phyloP scores from a whole-genome alignment of 345 rosid species.

The Odontarrhena argentea region DNA sequence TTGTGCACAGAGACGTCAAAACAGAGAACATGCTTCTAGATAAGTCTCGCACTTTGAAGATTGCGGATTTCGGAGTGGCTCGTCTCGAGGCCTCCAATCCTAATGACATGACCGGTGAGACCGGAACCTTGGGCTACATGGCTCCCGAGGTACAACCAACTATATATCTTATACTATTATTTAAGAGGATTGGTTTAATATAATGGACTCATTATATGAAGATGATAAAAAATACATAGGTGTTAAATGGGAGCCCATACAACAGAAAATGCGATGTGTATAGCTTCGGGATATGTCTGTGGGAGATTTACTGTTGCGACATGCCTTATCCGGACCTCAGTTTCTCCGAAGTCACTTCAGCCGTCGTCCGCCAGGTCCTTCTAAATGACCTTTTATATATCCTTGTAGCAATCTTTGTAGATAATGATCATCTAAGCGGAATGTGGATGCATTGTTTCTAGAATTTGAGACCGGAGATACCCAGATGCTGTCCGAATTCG shows the following conservation, averaged over 20 bases:
- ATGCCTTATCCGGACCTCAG: conserved; percentile 99
- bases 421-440: background rate
- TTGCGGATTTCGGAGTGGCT: conserved; percentile 98
- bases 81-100: conserved; percentile 98
- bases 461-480: conserved; percentile 98
- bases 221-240: conserved; percentile 46
- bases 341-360: conserved; percentile 94
- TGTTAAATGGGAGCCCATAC: conserved; percentile 88
- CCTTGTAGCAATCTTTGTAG: background rate
- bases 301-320: conserved; percentile 99
- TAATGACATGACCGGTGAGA: conserved; percentile 99
- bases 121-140: conserved; percentile 99
- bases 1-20: conserved; percentile 97
- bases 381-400: background rate
- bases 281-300: conserved; percentile 94
- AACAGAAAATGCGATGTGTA: conserved; percentile 96
- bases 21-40: conserved; percentile 98
- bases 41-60: conserved; percentile 80
- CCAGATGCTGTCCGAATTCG: conserved; percentile 90
- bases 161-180: no score
- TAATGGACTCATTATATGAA: no score
- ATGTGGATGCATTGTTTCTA: conserved; percentile 25
- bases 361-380: conserved; percentile 90
- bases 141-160: conserved; percentile 79
- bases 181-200: no score